Evolutionary conservation across 2,329 filamentous ascomycete genomes (phyloP).

Genomic region (Aspergillus fructus): DNA sequence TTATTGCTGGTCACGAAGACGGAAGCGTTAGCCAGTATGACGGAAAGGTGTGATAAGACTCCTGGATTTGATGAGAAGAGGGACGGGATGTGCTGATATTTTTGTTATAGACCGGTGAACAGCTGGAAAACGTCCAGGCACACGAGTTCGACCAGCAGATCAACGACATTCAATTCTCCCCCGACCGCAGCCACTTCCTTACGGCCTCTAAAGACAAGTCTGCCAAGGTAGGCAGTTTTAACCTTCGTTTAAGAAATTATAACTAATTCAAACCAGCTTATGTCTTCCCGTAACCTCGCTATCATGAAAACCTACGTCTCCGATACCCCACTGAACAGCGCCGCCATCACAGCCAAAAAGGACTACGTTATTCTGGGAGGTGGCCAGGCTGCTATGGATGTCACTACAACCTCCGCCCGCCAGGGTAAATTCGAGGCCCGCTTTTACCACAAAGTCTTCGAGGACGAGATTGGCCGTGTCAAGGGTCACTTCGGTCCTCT

Average conservation of each 20-base stretch:
- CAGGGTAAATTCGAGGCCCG: slow-evolving; percentile 99
- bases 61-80: not conserved
- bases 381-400: slow-evolving; percentile 98
- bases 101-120: slow-evolving; percentile 66
- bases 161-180: slow-evolving; percentile 91
- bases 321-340: slow-evolving; percentile 96
- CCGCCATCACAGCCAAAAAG: slow-evolving; percentile 90
- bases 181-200: slow-evolving; percentile 96
- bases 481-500: slow-evolving; percentile 95
- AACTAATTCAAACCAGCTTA: slow-evolving; percentile 55
- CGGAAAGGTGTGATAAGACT: slow-evolving; percentile 64
- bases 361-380: slow-evolving; percentile 97
- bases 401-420: slow-evolving; percentile 87
- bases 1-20: slow-evolving; percentile 96
- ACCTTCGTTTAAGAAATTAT: not conserved
- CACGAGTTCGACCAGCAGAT: slow-evolving; percentile 83
- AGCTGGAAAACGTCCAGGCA: slow-evolving; percentile 74
- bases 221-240: slow-evolving; percentile 65
- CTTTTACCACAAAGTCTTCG: slow-evolving; percentile 99
- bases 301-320: slow-evolving; percentile 88
- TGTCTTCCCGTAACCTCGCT: slow-evolving; percentile 81
- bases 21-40: slow-evolving; percentile 90
- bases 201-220: slow-evolving; percentile 98
- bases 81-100: not conserved
- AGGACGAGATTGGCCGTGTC: slow-evolving; percentile 97